Evolutionary conservation across 169 alveolate genomes (phyloP).

Genomic region (Plasmodium malariae): DNA sequence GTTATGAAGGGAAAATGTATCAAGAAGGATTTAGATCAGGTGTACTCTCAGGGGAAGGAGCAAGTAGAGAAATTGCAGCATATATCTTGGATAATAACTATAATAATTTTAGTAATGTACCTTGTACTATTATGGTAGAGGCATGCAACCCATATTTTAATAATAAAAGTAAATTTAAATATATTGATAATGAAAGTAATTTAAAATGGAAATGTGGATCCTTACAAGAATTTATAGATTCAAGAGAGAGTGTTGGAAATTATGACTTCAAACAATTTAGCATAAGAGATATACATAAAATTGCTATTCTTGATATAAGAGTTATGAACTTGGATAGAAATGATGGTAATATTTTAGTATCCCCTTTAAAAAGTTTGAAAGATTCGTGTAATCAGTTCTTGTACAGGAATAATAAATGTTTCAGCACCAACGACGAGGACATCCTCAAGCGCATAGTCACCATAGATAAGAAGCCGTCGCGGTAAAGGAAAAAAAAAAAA

Average conservation of each 20-base stretch:
- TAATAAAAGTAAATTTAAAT: conserved; percentile 80
- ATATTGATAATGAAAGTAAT: conserved; percentile 74
- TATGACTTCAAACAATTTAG: conserved; percentile 94
- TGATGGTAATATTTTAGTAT: conserved; percentile 97
- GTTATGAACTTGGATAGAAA: conserved; percentile 98
- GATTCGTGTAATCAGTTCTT: conserved; percentile 64
- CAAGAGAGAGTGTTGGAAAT: conserved; percentile 95
- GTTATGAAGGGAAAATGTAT: conserved; percentile 95
- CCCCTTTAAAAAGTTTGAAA: conserved; percentile 79
- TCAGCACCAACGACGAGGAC: conserved; percentile 39
- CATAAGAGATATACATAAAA: conserved; percentile 96
- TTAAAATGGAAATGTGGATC: conserved; percentile 92
- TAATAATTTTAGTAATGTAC: conserved; percentile 94
- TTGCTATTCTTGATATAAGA: conserved; percentile 96
- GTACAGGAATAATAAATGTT: conserved; percentile 10
- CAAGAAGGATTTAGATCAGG: conserved; percentile 96
- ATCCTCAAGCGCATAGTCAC: conserved; percentile 43
- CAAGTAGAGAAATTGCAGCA: conserved; percentile 99
- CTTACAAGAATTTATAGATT: conserved; percentile 90
- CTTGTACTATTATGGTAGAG: conserved; percentile 97
- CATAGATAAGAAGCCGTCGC: conserved; percentile 58
- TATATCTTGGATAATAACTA: conserved; percentile 93
- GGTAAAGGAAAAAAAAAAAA: conserved; percentile 5
- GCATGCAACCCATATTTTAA: conserved; percentile 95
- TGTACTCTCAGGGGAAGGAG: conserved; percentile 97